Percentiles rank a stretch among this genome's conserved stretches.
Conservation (phyloP, 2,329 filamentous ascomycete species). For the Exophiala sp. region DNA sequence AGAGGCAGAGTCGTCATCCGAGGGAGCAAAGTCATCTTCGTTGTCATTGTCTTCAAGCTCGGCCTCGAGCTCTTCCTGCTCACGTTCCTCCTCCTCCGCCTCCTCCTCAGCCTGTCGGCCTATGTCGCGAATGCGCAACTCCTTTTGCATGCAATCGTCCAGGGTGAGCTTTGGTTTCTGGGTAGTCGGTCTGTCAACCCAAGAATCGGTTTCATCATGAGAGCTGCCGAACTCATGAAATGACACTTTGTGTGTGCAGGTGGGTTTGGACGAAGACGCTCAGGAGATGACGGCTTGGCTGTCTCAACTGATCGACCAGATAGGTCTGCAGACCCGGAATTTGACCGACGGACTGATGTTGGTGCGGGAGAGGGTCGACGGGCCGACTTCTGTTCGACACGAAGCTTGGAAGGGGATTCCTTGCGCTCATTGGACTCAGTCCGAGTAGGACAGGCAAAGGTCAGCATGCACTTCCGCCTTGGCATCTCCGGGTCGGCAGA, state of each 20-base stretch:
- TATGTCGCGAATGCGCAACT: constrained; percentile 78
- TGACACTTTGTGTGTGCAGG: constrained; percentile 24
- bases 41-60: constrained; percentile 55
- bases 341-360: constrained; percentile 14
- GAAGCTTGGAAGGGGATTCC: constrained; percentile 17
- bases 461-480: constrained; percentile 43
- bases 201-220: constrained; percentile 76
- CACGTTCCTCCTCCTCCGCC: constrained; percentile 67
- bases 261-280: not conserved
- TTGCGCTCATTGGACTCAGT: constrained; percentile 27
- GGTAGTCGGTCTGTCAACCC: constrained; percentile 68
- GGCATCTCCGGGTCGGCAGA: constrained; percentile 32
- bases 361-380: constrained; percentile 38
- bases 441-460: constrained; percentile 43
- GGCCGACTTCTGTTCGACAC: constrained; percentile 28
- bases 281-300: constrained; percentile 4
- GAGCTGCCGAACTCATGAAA: constrained; percentile 94
- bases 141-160: constrained; percentile 81
- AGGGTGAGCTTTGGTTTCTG: constrained; percentile 71
- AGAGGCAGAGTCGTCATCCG: constrained; percentile 50
- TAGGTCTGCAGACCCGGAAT: constrained; percentile 13
- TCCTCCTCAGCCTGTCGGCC: constrained; percentile 90
- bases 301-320: constrained; percentile 20
- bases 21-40: constrained; percentile 55
- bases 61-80: constrained; percentile 49